phyloP scores from a whole-genome alignment of 2,329 filamentous ascomycete species.

The Colletotrichum agaves region DNA sequence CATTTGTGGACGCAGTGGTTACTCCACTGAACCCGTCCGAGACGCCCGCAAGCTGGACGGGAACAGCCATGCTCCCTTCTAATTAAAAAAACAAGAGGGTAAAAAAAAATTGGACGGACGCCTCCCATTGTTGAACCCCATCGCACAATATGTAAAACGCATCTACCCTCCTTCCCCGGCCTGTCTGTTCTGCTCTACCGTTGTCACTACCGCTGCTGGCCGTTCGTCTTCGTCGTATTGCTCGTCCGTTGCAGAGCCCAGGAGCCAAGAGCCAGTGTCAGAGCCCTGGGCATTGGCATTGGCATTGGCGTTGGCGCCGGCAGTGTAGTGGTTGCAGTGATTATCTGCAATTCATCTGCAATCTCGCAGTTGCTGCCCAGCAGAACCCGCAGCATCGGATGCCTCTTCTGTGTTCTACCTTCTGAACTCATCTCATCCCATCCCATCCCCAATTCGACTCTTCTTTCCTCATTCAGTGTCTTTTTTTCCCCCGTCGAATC shows the following conservation, averaged over 20 bases:
- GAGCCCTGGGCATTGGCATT: conserved; percentile 16
- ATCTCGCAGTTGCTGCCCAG: background rate
- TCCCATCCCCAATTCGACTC: background rate
- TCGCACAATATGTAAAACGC: conserved; percentile 21
- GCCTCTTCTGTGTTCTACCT: conserved; percentile 13
- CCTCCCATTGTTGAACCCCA: conserved; percentile 5
- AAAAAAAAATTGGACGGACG: conserved; percentile 26
- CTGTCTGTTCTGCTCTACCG: background rate
- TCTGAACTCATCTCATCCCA: conserved; percentile 19
- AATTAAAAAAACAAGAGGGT: conserved; percentile 18
- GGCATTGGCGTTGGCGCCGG: conserved; percentile 21
- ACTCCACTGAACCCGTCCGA: conserved; percentile 27
- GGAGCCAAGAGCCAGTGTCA: conserved; percentile 20
- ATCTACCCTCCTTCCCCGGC: background rate
- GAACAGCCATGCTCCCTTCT: conserved; percentile 10
- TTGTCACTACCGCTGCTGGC: background rate
- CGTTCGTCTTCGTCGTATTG: background rate
- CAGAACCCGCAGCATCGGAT: conserved; percentile 16
- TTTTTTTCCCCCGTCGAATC: background rate
- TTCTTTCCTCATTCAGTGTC: conserved; percentile 4
- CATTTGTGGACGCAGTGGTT: conserved; percentile 9
- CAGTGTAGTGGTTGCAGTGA: background rate
- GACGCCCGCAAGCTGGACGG: conserved; percentile 25
- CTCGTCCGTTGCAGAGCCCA: background rate
- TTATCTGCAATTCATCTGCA: conserved; percentile 6